Conservation (phyloP, 2,329 filamentous ascomycete genomes). For the Colletotrichum echinochloae region DNA sequence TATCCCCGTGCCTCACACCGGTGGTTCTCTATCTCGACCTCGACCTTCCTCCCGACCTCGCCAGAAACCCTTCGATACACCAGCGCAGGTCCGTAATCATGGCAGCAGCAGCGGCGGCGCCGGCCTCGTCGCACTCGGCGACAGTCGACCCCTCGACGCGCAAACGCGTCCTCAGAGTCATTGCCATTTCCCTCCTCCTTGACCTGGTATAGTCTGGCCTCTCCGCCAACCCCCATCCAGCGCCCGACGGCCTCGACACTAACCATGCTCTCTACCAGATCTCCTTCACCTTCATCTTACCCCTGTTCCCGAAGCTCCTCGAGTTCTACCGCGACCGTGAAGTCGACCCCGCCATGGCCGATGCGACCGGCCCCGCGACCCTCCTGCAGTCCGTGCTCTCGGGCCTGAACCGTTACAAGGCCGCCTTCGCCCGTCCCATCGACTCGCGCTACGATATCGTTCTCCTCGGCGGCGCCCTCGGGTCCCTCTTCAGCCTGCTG, state of each 20-base stretch:
- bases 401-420: slow-evolving; percentile 94
- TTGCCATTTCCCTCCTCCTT: slow-evolving; percentile 89
- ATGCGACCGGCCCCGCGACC: slow-evolving; percentile 64
- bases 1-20: not conserved
- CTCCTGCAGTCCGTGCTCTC: slow-evolving; percentile 83
- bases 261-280: slow-evolving; percentile 67
- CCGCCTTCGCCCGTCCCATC: slow-evolving; percentile 90
- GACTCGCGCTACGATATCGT: slow-evolving; percentile 98
- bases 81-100: slow-evolving; percentile 36
- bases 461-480: slow-evolving; percentile 90
- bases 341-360: slow-evolving; percentile 58
- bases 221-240: slow-evolving; percentile 23
- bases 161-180: slow-evolving; percentile 85
- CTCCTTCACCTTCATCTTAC: slow-evolving; percentile 98
- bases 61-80: not conserved
- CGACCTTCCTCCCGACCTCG: slow-evolving; percentile 19
- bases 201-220: slow-evolving; percentile 80
- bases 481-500: slow-evolving; percentile 91
- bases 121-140: slow-evolving; percentile 51
- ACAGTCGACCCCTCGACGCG: slow-evolving; percentile 67
- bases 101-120: slow-evolving; percentile 23
- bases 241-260: slow-evolving; percentile 2
- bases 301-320: slow-evolving; percentile 93
- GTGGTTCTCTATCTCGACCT: not conserved
- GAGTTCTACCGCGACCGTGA: slow-evolving; percentile 95